A percentile compares a stretch with the other conserved stretches of the same genome.
Conservation (phyloP, 1,139 yeast genomes). For the Casaregolazyma suthepensis region DNA sequence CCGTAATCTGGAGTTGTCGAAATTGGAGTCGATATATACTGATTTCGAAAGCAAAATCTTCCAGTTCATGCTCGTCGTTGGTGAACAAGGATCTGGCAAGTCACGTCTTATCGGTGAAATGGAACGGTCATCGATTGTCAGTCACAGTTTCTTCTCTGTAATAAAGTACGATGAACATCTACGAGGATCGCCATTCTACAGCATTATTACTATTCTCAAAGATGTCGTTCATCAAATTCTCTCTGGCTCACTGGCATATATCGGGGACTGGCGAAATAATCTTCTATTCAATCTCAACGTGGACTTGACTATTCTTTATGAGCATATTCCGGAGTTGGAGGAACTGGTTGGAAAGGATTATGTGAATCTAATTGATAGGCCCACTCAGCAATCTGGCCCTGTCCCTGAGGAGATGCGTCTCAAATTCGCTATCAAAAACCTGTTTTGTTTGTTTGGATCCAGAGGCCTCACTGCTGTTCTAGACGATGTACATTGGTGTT, state of each 20-base stretch:
- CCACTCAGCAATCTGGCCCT: constrained; percentile 23
- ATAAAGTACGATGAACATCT: constrained; percentile 40
- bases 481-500: constrained; percentile 48
- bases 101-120: constrained; percentile 42
- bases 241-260: constrained; percentile 36
- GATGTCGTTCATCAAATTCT: constrained; percentile 41
- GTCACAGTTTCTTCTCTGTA: constrained; percentile 38
- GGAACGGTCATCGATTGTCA: constrained; percentile 36
- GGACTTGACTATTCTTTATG: constrained; percentile 42
- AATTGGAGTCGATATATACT: constrained; percentile 30
- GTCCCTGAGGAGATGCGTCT: constrained; percentile 39
- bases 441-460: constrained; percentile 40
- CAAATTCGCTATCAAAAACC: constrained; percentile 40
- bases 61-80: constrained; percentile 37
- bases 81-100: constrained; percentile 48
- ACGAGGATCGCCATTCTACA: constrained; percentile 33
- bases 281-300: constrained; percentile 39
- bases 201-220: constrained; percentile 37
- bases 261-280: constrained; percentile 41
- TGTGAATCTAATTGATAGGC: constrained; percentile 21
- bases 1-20: constrained; percentile 32
- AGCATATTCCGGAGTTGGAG: constrained; percentile 43
- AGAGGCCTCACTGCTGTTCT: constrained; percentile 44
- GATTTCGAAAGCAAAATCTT: constrained; percentile 24
- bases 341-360: constrained; percentile 43